Conservation (phyloP, 371 early-diverging fungal genomes). For the Zychaea mexicana region DNA sequence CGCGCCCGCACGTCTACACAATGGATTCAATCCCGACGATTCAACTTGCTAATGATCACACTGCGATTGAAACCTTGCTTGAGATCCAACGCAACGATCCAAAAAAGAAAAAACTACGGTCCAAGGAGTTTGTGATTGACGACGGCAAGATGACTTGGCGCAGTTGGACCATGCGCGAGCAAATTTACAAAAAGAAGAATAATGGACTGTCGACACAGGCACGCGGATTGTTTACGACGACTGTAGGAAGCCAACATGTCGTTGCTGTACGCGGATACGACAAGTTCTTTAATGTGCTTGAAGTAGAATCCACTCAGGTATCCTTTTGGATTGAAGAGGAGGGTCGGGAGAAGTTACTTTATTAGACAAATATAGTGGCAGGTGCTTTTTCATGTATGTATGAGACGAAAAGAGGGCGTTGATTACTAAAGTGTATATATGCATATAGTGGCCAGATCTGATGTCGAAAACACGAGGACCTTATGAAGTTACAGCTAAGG, state of each 20-base stretch:
- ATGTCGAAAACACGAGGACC: constrained; percentile 73
- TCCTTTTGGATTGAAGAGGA: background rate
- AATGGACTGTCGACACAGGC: constrained; percentile 73
- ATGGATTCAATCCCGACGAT: background rate
- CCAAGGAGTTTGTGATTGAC: constrained; percentile 23
- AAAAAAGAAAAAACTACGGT: constrained; percentile 27
- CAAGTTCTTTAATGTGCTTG: constrained; percentile 90
- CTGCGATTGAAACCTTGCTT: constrained; percentile 18
- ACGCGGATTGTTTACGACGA: constrained; percentile 74
- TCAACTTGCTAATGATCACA: constrained; percentile 2
- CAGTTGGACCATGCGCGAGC: constrained; percentile 48
- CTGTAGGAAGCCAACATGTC: constrained; percentile 27
- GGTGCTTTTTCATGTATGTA: too few relatives aligned
- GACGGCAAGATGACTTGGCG: constrained; percentile 24
- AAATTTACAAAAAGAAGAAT: constrained; percentile 59
- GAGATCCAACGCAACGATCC: constrained; percentile 8
- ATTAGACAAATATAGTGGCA: background rate
- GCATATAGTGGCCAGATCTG: constrained; percentile 67
- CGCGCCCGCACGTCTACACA: background rate
- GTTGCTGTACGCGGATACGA: constrained; percentile 91
- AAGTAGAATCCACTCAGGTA: constrained; percentile 59
- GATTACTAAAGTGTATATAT: background rate
- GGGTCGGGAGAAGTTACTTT: too few relatives aligned
- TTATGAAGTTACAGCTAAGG: constrained; percentile 91
- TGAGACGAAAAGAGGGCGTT: background rate